Percentiles rank a stretch among this genome's conserved stretches.
phyloP scores from a whole-genome alignment of 768 basidiomycete genomes.

The Panaeolus cyanescens region DNA sequence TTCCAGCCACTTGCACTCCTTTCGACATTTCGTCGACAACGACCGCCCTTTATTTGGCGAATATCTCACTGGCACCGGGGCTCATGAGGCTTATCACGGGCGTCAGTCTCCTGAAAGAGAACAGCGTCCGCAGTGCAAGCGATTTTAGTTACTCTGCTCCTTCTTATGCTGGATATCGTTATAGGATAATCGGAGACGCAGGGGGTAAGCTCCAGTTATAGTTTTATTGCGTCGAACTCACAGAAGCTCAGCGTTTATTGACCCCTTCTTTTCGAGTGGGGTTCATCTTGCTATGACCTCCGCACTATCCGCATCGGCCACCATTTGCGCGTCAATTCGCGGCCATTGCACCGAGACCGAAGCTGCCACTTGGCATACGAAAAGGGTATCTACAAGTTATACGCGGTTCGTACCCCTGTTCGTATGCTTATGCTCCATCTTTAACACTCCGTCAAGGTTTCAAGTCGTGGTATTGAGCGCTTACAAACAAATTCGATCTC shows the following conservation, averaged over 20 bases:
- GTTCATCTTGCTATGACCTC: slow-evolving; percentile 69
- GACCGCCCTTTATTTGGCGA: slow-evolving; percentile 42
- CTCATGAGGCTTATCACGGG: slow-evolving; percentile 41
- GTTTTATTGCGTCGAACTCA: background rate
- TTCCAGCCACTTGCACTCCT: slow-evolving; percentile 24
- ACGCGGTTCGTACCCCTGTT: slow-evolving; percentile 48
- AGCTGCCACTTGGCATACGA: slow-evolving; percentile 57
- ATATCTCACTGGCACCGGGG: slow-evolving; percentile 50
- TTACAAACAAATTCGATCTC: slow-evolving; percentile 71
- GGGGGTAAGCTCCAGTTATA: slow-evolving; percentile 44
- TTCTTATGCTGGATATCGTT: slow-evolving; percentile 53
- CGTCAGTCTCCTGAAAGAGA: slow-evolving; percentile 36
- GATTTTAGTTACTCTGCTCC: slow-evolving; percentile 70
- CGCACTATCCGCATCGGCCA: slow-evolving; percentile 56
- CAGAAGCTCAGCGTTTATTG: slow-evolving; percentile 51
- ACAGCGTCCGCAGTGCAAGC: slow-evolving; percentile 52
- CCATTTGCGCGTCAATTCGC: slow-evolving; percentile 57
- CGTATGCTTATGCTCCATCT: background rate
- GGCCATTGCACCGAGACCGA: slow-evolving; percentile 46
- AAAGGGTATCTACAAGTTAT: slow-evolving; percentile 57
- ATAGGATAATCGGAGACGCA: slow-evolving; percentile 68
- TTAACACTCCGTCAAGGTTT: slow-evolving; percentile 40
- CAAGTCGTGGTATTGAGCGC: slow-evolving; percentile 73
- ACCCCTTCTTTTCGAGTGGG: slow-evolving; percentile 67
- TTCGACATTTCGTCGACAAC: slow-evolving; percentile 27